A percentile compares a stretch with the other conserved stretches of the same genome.
phyloP scores from a whole-genome alignment of 805 yeast species.

The Suhomyces faveliae region DNA sequence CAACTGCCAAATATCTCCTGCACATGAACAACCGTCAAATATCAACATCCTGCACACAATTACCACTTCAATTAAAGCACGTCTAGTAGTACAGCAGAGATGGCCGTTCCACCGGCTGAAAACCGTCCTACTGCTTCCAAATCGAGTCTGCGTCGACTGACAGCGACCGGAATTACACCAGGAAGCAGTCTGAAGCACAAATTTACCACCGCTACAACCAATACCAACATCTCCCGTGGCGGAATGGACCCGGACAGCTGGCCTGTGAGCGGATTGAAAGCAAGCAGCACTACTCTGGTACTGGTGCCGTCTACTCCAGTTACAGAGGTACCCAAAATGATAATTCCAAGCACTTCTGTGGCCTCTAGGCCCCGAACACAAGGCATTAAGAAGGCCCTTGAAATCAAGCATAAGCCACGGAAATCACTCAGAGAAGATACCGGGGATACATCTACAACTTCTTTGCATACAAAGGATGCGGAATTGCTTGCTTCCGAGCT shows the following conservation, averaged over 20 bases:
- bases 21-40: not conserved
- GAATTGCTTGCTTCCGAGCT: conserved; percentile 26
- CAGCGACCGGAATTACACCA: not conserved
- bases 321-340: not conserved
- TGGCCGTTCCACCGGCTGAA: not conserved
- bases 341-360: not conserved
- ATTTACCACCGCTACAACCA: conserved; percentile 7
- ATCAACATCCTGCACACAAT: not conserved
- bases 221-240: conserved; percentile 2
- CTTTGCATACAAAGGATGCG: not conserved
- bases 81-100: not conserved
- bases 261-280: not conserved
- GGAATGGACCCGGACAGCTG: not conserved
- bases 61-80: not conserved
- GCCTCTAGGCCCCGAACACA: not conserved
- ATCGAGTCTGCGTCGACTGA: not conserved
- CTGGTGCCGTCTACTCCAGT: not conserved
- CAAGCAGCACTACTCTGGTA: not conserved
- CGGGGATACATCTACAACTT: not conserved
- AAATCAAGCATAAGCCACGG: conserved; percentile 2
- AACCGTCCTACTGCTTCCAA: not conserved
- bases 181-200: not conserved
- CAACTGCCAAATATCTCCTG: not conserved
- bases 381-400: not conserved
- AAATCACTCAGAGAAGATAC: conserved; percentile 1